A percentile compares a stretch with the other conserved stretches of the same genome.
Evolutionary conservation across 2,329 filamentous ascomycete species (phyloP).

Genomic region (Drechslerella coelobrocha): DNA sequence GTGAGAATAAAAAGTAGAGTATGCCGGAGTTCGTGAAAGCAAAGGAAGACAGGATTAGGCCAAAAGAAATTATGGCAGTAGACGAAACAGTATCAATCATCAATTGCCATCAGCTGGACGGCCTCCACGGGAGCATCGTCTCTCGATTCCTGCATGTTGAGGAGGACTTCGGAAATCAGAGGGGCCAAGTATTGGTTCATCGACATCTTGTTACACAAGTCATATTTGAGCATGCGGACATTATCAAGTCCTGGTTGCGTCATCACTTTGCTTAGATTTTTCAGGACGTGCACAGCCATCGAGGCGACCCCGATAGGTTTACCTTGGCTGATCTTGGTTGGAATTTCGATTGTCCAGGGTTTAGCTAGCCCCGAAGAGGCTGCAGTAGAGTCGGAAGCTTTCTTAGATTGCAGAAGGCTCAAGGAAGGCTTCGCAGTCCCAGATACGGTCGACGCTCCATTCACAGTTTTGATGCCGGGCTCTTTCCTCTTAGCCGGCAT

Average conservation of each 20-base stretch:
- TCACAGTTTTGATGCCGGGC: slow-evolving; percentile 1
- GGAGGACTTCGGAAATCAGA: slow-evolving; percentile 6
- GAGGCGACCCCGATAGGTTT: slow-evolving; percentile 11
- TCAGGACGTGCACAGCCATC: slow-evolving; percentile 32
- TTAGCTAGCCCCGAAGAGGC: background rate
- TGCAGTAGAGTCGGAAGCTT: background rate
- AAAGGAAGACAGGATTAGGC: too few species aligned
- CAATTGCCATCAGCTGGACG: background rate
- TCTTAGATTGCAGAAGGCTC: slow-evolving; percentile 5
- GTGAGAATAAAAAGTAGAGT: background rate
- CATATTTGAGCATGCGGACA: slow-evolving; percentile 3
- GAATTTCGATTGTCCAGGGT: slow-evolving; percentile 23
- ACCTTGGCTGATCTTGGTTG: background rate
- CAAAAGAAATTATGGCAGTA: too few species aligned
- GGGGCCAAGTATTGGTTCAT: background rate
- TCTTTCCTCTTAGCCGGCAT: slow-evolving; percentile 35
- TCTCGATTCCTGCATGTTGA: slow-evolving; percentile 1
- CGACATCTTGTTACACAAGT: slow-evolving; percentile 11
- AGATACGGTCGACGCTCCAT: slow-evolving; percentile 8
- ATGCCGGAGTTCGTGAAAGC: too few species aligned
- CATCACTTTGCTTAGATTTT: slow-evolving; percentile 25
- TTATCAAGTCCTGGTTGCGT: background rate
- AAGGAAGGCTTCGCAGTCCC: slow-evolving; percentile 1
- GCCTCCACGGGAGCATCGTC: background rate
- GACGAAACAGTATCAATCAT: too few species aligned